These are phyloP conservation scores for Chytridium lagenaria DNA, from an alignment of 371 early-diverging fungal species.

Conservation along the genomic window DNA sequence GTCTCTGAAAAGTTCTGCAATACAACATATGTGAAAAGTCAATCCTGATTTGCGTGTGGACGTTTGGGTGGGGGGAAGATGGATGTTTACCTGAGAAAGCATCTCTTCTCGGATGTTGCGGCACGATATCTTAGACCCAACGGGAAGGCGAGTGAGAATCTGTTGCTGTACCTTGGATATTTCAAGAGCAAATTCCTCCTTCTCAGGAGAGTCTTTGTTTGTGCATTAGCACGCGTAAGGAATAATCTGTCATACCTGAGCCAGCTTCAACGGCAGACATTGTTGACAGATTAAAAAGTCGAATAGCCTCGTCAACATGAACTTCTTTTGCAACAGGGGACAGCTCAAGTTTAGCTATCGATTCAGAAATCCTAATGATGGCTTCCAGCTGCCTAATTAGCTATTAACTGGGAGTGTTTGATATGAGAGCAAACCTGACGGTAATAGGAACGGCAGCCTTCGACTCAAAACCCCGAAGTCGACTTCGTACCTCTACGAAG, in stretches of 20 bases:
- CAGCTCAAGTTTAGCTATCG: conserved; percentile 98
- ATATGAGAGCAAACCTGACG: conserved; percentile 65
- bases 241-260: conserved; percentile 31
- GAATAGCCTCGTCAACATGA: conserved; percentile 99
- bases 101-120: conserved; percentile 75
- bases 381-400: conserved; percentile 94
- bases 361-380: conserved; percentile 98
- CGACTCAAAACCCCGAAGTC: conserved; percentile 82
- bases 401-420: not conserved
- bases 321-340: conserved; percentile 82
- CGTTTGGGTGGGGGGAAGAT: conserved; percentile 9
- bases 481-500: conserved; percentile 92
- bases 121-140: conserved; percentile 84
- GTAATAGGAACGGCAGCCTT: conserved; percentile 93
- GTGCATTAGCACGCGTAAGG: not conserved
- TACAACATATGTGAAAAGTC: not conserved
- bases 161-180: conserved; percentile 82
- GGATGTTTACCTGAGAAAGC: conserved; percentile 41
- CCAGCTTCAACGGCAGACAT: conserved; percentile 91
- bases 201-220: conserved; percentile 1
- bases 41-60: too few species aligned
- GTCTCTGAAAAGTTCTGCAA: conserved; percentile 65
- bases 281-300: conserved; percentile 97
- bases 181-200: conserved; percentile 61
- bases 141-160: conserved; percentile 83